phyloP scores from a whole-genome alignment of 306 rosid genomes.

The Neltuma alba region DNA sequence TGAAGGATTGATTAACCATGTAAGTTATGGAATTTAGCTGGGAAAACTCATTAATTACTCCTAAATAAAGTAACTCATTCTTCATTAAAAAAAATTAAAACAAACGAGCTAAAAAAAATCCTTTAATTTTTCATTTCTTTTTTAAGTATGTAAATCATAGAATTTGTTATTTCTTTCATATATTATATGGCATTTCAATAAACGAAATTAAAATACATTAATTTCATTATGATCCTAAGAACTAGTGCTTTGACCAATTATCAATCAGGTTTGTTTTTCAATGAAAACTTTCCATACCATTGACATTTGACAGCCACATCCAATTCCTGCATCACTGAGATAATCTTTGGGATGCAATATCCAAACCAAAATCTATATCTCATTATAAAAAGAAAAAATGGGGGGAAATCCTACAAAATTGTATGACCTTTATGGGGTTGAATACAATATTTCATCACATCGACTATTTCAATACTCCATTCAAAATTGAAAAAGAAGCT shows the following conservation, averaged over 20 bases:
- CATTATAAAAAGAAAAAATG: not conserved
- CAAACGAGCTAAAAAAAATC: too few species aligned
- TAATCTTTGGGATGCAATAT: not conserved
- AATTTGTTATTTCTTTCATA: too few species aligned
- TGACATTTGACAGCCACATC: not conserved
- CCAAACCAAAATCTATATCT: not conserved
- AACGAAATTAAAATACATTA: too few species aligned
- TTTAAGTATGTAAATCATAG: too few species aligned
- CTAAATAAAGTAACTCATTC: too few species aligned
- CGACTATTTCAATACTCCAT: not conserved
- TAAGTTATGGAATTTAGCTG: too few species aligned
- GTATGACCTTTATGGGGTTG: not conserved
- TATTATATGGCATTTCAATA: too few species aligned
- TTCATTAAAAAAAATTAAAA: too few species aligned
- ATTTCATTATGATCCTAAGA: too few species aligned
- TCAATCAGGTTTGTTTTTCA: not conserved
- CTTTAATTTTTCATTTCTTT: too few species aligned
- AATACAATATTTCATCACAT: not conserved
- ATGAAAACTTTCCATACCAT: not conserved
- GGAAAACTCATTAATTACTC: not conserved
- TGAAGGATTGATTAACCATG: not conserved
- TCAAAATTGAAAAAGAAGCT: not conserved
- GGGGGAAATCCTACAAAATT: not conserved
- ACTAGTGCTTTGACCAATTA: not conserved
- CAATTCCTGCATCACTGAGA: not conserved